These are phyloP conservation scores for Cladobotryum mycophilum DNA, from an alignment of 2,329 filamentous ascomycete genomes.

Conservation along the genomic window DNA sequence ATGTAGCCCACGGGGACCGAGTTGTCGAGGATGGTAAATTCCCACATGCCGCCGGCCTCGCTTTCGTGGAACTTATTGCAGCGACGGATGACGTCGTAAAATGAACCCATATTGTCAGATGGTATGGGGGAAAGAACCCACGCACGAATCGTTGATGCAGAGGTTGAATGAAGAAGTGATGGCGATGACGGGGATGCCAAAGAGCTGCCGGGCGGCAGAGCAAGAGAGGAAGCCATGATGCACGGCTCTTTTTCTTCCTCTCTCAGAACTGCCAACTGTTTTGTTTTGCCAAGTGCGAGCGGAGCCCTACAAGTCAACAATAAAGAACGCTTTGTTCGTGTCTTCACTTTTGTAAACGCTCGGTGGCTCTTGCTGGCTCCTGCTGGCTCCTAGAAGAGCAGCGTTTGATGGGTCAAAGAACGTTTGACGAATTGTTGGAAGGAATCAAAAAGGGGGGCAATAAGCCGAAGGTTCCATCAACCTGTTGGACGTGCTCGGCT, in stretches of 20 bases:
- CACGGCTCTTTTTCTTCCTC: neutral
- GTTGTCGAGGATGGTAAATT: constrained; percentile 18
- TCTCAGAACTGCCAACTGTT: too few species aligned
- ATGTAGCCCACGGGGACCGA: constrained; percentile 20
- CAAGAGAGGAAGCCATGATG: constrained; percentile 6
- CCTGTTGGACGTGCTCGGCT: neutral
- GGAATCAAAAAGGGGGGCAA: neutral
- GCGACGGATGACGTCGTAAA: constrained; percentile 17
- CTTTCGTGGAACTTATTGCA: constrained; percentile 22
- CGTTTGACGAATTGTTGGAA: too few species aligned
- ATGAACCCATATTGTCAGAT: constrained; percentile 9
- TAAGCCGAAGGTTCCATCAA: neutral
- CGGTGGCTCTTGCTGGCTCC: constrained; percentile 4
- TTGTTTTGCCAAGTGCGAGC: too few species aligned
- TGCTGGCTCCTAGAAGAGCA: neutral
- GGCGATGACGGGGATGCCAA: neutral
- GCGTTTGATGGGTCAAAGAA: too few species aligned
- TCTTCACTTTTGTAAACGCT: neutral
- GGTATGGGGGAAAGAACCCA: constrained; percentile 4
- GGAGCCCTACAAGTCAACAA: too few species aligned
- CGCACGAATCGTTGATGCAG: constrained; percentile 1
- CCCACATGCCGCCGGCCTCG: constrained; percentile 15
- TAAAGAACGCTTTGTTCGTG: neutral
- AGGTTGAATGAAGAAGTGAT: neutral
- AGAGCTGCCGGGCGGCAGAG: neutral